Conservation (phyloP, 2,329 filamentous ascomycete species). For the Alternaria consortialis region DNA sequence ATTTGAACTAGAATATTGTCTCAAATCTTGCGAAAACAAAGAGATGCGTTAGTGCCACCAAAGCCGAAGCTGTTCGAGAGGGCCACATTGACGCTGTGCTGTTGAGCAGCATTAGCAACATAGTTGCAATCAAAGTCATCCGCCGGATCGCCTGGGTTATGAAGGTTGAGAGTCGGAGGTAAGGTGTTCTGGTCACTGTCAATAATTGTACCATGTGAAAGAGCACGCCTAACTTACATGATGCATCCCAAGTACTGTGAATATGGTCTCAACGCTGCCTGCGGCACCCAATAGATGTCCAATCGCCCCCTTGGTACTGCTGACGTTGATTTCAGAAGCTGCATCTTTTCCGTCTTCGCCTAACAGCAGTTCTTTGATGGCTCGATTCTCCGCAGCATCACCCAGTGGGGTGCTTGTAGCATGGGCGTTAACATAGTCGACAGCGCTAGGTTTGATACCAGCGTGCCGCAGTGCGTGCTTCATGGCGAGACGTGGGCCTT, state of each 20-base stretch:
- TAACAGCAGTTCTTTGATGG: conserved; percentile 80
- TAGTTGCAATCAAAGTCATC: conserved; percentile 83
- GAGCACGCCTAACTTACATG: conserved; percentile 68
- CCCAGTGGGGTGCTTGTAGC: conserved; percentile 88
- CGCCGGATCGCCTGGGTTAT: conserved; percentile 66
- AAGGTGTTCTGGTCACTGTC: conserved; percentile 69
- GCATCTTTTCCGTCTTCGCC: conserved; percentile 72
- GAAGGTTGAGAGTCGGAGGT: conserved; percentile 87
- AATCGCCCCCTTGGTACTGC: conserved; percentile 92
- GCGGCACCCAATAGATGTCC: conserved; percentile 92
- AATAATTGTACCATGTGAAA: conserved; percentile 9
- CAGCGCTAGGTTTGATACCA: conserved; percentile 69
- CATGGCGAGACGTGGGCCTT: conserved; percentile 86
- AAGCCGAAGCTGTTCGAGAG: conserved; percentile 98
- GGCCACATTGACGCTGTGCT: conserved; percentile 74
- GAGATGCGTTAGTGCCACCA: conserved; percentile 91
- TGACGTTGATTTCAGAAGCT: conserved; percentile 77
- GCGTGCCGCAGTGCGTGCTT: conserved; percentile 80
- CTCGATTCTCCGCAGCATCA: conserved; percentile 85
- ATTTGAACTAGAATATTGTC: not conserved
- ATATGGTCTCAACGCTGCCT: conserved; percentile 88
- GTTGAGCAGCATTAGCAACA: conserved; percentile 75
- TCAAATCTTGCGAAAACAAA: conserved; percentile 72
- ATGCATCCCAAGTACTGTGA: conserved; percentile 79
- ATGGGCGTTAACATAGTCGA: conserved; percentile 96